Evolutionary conservation across 176 grass and related monocot genomes (phyloP).

Genomic region (Rhynchospora breviuscula): DNA sequence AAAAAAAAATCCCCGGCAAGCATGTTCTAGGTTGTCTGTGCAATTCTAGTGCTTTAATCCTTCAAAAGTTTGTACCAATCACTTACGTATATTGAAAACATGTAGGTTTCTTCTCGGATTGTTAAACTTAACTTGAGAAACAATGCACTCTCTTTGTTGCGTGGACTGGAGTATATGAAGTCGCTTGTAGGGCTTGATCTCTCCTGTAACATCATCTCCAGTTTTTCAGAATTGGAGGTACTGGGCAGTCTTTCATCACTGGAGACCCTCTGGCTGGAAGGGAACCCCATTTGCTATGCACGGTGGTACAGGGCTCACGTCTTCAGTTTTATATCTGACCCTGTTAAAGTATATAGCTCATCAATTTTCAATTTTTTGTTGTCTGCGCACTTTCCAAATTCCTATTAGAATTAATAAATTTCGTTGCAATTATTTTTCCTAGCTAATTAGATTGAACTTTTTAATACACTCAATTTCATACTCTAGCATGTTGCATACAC

Average conservation of each 20-base stretch:
- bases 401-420: not conserved
- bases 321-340: slow-evolving; percentile 78
- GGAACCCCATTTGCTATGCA: slow-evolving; percentile 91
- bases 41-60: not conserved
- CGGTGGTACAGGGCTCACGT: slow-evolving; percentile 85
- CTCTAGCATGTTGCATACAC: not conserved
- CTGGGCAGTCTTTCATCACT: slow-evolving; percentile 54
- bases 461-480: not conserved
- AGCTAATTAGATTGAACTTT: not conserved
- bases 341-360: slow-evolving; percentile 47
- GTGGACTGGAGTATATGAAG: slow-evolving; percentile 82
- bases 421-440: not conserved
- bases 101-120: slow-evolving; percentile 74
- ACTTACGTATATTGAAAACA: not conserved
- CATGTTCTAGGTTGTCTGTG: not conserved
- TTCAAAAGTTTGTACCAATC: not conserved
- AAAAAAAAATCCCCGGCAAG: not conserved
- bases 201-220: slow-evolving; percentile 92
- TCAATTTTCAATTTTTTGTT: not conserved
- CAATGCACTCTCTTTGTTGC: slow-evolving; percentile 70
- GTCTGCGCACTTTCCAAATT: not conserved
- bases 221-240: slow-evolving; percentile 82
- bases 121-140: slow-evolving; percentile 79
- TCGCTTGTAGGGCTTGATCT: slow-evolving; percentile 84
- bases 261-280: slow-evolving; percentile 87